Evolutionary conservation across 148 eudicot genomes (phyloP).

Genomic region (Rhododendron vialii): DNA sequence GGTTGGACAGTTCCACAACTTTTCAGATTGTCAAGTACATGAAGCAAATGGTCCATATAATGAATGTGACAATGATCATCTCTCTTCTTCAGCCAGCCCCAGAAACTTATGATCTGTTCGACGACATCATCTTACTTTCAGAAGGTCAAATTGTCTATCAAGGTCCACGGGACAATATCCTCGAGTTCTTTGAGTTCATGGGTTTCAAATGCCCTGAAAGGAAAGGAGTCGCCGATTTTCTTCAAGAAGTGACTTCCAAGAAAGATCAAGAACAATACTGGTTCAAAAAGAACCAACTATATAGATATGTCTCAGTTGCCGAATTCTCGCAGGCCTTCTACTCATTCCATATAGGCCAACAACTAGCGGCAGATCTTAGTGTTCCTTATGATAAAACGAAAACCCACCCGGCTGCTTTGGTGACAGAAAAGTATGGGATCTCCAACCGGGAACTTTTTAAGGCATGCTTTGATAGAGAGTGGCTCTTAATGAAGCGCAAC

Average conservation of each 20-base stretch:
- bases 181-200: slow-evolving; percentile 36
- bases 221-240: slow-evolving; percentile 46
- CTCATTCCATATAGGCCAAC: slow-evolving; percentile 29
- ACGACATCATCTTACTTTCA: slow-evolving; percentile 40
- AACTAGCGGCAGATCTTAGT: slow-evolving; percentile 16
- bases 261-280: slow-evolving; percentile 50
- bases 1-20: slow-evolving; percentile 45
- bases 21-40: slow-evolving; percentile 33
- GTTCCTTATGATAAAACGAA: slow-evolving; percentile 34
- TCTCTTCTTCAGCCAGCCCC: slow-evolving; percentile 52
- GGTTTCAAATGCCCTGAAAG: slow-evolving; percentile 54
- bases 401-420: slow-evolving; percentile 43
- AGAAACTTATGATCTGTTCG: slow-evolving; percentile 40
- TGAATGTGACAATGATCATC: slow-evolving; percentile 42
- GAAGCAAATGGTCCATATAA: slow-evolving; percentile 47
- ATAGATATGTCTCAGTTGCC: slow-evolving; percentile 24
- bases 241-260: slow-evolving; percentile 42
- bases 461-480: slow-evolving; percentile 58
- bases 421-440: slow-evolving; percentile 50
- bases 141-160: slow-evolving; percentile 43
- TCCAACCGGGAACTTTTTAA: slow-evolving; percentile 47
- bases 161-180: slow-evolving; percentile 36
- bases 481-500: slow-evolving; percentile 63
- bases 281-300: slow-evolving; percentile 27
- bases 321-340: slow-evolving; percentile 27